Evolutionary conservation across 2,329 filamentous ascomycete genomes (phyloP).

Genomic region (Nigrospora oryzae): DNA sequence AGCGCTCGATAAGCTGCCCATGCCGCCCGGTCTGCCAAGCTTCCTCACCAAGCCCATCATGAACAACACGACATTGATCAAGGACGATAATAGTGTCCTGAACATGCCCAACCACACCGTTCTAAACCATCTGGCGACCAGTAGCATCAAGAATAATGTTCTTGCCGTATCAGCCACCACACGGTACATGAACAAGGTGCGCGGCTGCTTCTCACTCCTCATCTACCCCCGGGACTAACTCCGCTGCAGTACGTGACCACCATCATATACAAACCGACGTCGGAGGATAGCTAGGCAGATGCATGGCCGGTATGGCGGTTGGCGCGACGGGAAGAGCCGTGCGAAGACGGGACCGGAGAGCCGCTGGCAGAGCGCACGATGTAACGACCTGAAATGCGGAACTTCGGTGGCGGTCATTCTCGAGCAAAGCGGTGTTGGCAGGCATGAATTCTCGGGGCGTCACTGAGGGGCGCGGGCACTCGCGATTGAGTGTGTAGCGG

Average conservation of each 20-base stretch:
- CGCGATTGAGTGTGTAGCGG: no score
- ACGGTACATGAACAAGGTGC: slow-evolving; percentile 90
- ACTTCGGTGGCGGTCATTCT: no score
- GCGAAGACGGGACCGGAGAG: no score
- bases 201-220: slow-evolving; percentile 9
- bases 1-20: slow-evolving; percentile 71
- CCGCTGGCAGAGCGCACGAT: no score
- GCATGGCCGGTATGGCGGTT: no score
- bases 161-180: slow-evolving; percentile 94
- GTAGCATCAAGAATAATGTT: slow-evolving; percentile 95
- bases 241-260: slow-evolving; percentile 79
- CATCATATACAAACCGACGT: slow-evolving; percentile 91
- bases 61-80: slow-evolving; percentile 84
- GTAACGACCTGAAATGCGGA: no score
- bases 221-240: background rate
- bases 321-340: no score
- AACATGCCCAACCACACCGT: slow-evolving; percentile 97
- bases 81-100: slow-evolving; percentile 95
- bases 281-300: slow-evolving; percentile 32
- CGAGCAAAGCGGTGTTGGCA: no score
- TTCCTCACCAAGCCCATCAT: slow-evolving; percentile 93
- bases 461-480: no score
- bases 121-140: slow-evolving; percentile 91
- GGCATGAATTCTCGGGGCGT: no score
- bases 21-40: slow-evolving; percentile 76